Conservation (phyloP, 306 rosid species). For the Dicorynia guianensis region DNA sequence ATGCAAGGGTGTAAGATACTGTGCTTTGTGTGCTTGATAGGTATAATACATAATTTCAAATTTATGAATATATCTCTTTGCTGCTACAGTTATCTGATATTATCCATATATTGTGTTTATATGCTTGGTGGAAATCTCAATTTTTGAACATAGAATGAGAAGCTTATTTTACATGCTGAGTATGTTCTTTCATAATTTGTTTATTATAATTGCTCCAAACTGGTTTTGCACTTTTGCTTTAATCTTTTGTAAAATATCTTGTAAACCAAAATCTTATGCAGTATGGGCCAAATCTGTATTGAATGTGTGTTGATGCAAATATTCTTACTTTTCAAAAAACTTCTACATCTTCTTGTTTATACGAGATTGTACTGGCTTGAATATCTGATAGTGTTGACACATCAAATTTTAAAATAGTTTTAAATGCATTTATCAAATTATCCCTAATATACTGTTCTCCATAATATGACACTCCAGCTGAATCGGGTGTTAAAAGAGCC, state of each 20-base stretch:
- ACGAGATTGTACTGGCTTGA: neutral
- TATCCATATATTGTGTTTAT: too few species aligned
- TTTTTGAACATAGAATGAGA: too few species aligned
- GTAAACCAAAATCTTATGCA: neutral
- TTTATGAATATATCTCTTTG: too few species aligned
- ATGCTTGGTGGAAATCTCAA: too few species aligned
- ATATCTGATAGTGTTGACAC: neutral
- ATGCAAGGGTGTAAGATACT: neutral
- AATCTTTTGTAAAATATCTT: slow-evolving; percentile 5
- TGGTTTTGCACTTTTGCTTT: neutral
- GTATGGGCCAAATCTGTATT: neutral
- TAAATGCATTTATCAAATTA: slow-evolving; percentile 15
- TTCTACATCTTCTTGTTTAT: slow-evolving; percentile 5
- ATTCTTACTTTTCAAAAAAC: neutral
- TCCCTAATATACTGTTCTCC: slow-evolving; percentile 46
- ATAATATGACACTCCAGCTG: slow-evolving; percentile 53
- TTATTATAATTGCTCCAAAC: neutral
- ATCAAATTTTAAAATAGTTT: slow-evolving; percentile 3
- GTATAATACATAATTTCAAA: neutral
- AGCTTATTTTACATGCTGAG: neutral
- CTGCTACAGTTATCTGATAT: too few species aligned
- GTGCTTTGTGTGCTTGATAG: neutral
- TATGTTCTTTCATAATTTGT: slow-evolving; percentile 11
- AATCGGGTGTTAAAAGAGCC: slow-evolving; percentile 77
- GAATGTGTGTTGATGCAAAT: neutral